These are phyloP conservation scores for Kokia cookei DNA, from an alignment of 441 rosid species.

Conservation along the genomic window DNA sequence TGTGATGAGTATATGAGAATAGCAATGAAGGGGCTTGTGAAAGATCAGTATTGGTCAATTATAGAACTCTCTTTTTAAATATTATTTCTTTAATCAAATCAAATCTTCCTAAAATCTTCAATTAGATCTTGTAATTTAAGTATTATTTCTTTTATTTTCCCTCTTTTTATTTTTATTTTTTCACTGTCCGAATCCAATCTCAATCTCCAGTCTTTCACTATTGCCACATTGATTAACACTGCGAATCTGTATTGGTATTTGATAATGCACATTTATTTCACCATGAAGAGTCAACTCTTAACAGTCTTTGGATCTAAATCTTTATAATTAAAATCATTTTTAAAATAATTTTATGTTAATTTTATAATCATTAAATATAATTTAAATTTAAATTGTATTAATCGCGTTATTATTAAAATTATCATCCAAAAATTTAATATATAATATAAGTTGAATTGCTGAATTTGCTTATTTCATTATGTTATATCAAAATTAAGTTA, in stretches of 20 bases:
- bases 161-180: neutral
- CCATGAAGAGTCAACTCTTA: neutral
- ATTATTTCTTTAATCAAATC: neutral
- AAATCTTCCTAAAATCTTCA: neutral
- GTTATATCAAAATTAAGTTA: neutral
- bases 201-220: neutral
- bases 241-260: neutral
- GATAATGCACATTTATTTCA: neutral
- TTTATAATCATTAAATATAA: too few species aligned
- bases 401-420: too few species aligned
- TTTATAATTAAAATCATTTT: neutral
- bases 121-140: constrained; percentile 3
- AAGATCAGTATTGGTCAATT: neutral
- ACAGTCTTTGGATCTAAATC: neutral
- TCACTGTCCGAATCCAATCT: neutral
- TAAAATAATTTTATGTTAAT: neutral
- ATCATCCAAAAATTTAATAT: too few species aligned
- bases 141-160: neutral
- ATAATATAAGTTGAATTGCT: too few species aligned
- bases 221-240: neutral
- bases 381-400: too few species aligned
- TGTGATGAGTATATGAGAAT: neutral
- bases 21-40: neutral
- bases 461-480: too few species aligned
- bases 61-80: neutral